Conservation (phyloP, 1,284 basidiomycete species). For the Malassezia equina region DNA sequence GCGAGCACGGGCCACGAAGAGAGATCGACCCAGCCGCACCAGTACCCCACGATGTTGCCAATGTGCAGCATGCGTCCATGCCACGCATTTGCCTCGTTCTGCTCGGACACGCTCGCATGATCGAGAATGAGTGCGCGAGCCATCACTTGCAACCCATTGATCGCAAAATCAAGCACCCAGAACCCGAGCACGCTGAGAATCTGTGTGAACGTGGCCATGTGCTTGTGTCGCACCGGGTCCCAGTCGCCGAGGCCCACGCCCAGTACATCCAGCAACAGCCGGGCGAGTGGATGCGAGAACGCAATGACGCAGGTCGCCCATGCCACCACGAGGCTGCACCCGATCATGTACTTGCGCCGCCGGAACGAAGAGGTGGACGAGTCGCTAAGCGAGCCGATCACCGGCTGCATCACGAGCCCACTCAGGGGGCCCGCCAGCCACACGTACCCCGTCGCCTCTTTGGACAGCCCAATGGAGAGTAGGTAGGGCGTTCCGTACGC, state of each 20-base stretch:
- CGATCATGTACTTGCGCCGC: slow-evolving; percentile 75
- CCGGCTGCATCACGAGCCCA: slow-evolving; percentile 82
- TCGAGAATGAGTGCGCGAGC: slow-evolving; percentile 83
- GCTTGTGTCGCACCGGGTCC: slow-evolving; percentile 61
- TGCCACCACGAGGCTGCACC: slow-evolving; percentile 63
- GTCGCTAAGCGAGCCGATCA: slow-evolving; percentile 89
- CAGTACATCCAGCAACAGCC: slow-evolving; percentile 65
- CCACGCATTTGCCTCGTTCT: slow-evolving; percentile 93
- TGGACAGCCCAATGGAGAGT: slow-evolving; percentile 74
- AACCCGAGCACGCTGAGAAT: slow-evolving; percentile 76
- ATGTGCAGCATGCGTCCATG: slow-evolving; percentile 59
- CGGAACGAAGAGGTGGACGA: slow-evolving; percentile 71
- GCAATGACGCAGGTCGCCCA: slow-evolving; percentile 72
- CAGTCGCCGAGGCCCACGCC: slow-evolving; percentile 72
- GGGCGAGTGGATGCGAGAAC: slow-evolving; percentile 68
- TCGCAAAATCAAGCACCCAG: slow-evolving; percentile 84
- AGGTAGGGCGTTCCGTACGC: slow-evolving; percentile 84
- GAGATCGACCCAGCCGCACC: slow-evolving; percentile 70
- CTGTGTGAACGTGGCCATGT: slow-evolving; percentile 22
- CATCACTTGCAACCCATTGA: slow-evolving; percentile 82
- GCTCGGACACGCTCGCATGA: slow-evolving; percentile 71
- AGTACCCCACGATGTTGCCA: slow-evolving; percentile 41
- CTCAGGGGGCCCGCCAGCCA: slow-evolving; percentile 92
- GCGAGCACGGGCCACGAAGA: slow-evolving; percentile 63
- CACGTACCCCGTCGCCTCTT: slow-evolving; percentile 80